Percentiles rank a stretch among this genome's conserved stretches.
Evolutionary conservation across 495 filamentous ascomycete species (phyloP).

Genomic region (Tuber borchii): DNA sequence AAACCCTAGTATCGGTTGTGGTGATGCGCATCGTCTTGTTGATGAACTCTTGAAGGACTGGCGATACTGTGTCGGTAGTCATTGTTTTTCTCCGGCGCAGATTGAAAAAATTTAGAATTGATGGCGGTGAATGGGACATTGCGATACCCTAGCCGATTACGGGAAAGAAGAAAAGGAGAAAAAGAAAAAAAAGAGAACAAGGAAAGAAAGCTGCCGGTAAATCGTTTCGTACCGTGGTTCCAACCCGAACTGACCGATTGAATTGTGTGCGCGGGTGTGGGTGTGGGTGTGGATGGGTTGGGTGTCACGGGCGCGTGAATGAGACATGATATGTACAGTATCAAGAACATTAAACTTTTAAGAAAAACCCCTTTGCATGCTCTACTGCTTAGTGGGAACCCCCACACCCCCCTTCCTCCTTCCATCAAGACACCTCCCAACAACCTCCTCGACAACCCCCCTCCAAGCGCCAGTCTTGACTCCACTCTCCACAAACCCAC

Average conservation of each 20-base stretch:
- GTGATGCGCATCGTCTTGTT: slow-evolving; percentile 69
- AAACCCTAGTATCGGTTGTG: slow-evolving; percentile 78
- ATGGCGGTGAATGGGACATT: background rate
- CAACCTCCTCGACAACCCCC: slow-evolving; percentile 23
- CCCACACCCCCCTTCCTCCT: slow-evolving; percentile 30
- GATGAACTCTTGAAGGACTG: slow-evolving; percentile 46
- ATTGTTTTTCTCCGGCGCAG: background rate
- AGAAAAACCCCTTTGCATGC: background rate
- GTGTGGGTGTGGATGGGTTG: background rate
- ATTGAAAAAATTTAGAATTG: slow-evolving; percentile 4
- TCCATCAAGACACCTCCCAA: slow-evolving; percentile 30
- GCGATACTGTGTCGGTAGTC: slow-evolving; percentile 9
- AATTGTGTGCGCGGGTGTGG: background rate
- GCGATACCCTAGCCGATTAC: background rate
- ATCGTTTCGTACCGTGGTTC: background rate
- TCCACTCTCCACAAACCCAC: slow-evolving; percentile 21
- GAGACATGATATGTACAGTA: too few relatives aligned
- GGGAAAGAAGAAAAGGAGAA: background rate
- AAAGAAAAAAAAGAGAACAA: too few relatives aligned
- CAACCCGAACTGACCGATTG: background rate
- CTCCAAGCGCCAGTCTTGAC: slow-evolving; percentile 17
- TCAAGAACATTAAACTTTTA: background rate
- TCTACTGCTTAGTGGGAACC: slow-evolving; percentile 29
- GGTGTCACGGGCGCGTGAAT: background rate
- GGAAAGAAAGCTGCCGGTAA: background rate